Evolutionary conservation across 1,284 basidiomycete species (phyloP), one percentile per base, ranked within the genome.

Genomic region (Austroboletus niveus): DNA sequence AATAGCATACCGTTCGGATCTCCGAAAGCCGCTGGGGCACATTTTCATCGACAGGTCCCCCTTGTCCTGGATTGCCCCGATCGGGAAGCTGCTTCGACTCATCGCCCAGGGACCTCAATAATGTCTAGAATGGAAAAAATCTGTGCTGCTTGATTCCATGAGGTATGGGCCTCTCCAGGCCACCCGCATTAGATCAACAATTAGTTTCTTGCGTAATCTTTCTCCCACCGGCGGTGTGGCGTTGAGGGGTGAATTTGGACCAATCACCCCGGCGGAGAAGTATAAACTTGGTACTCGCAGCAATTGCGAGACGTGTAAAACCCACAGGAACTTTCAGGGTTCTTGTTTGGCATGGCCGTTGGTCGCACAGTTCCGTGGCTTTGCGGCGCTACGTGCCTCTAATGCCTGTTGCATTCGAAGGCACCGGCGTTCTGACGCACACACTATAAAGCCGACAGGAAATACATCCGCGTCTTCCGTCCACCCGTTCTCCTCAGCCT

Each of bases 51-150:
- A 47, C 46, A 24, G 34, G 47, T 29, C 11, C 22, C 40, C 15
- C 27, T 45, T 43, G 29, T 42, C 38, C n/a, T 15, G 20, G 42
- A 39, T 42, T 38, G 34, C 24, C 48, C 51, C 41, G 45, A 65
- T 61, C 51, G 40, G 51, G 56, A 32, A 46, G 17, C 9, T 45
- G 43, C 45, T 49, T 45, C 29, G 34, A 27, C 47, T 45, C 42
- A 39, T 50, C 43, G 38, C 42, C 36, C 38, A 53, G 47, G 52
- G 52, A 55, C 43, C 50, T 54, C 51, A 52, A 59, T 52, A 56
- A 53, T 22, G 7, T 63, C 52, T 43, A 53, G 51, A 62, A 66
- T 64, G 60, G 64, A 62, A 62, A 44, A 14, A 47, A 15, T 44
- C 51, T 35, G 14, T 29, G 48, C 45, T 42, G 43, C 39, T 52